Conservation (phyloP, 2,329 filamentous ascomycete genomes). For the Aschersonia sp. region DNA sequence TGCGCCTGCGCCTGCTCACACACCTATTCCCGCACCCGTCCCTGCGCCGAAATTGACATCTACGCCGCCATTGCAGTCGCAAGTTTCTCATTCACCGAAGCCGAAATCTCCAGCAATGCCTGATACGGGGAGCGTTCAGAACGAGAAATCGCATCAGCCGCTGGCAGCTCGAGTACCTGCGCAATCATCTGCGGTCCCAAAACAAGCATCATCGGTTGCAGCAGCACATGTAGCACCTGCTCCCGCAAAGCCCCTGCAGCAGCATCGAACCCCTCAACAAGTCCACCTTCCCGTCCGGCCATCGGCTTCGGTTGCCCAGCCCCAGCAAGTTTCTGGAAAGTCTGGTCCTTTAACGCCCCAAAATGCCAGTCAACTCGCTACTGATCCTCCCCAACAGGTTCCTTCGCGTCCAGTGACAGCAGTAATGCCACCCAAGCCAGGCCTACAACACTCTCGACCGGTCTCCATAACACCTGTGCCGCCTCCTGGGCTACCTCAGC, state of each 20-base stretch:
- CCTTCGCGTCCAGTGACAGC: constrained; percentile 12
- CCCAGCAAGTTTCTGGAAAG: constrained; percentile 12
- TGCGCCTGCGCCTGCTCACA: not conserved
- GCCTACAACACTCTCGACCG: constrained; percentile 11
- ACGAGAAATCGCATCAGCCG: constrained; percentile 27
- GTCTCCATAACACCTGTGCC: not conserved
- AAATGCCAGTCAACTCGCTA: constrained; percentile 17
- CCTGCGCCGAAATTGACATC: constrained; percentile 10
- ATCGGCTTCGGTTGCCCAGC: constrained; percentile 4
- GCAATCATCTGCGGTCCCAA: constrained; percentile 5
- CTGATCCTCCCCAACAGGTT: constrained; percentile 18
- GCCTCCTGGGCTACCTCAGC: not conserved
- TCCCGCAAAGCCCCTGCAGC: constrained; percentile 2
- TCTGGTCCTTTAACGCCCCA: constrained; percentile 20
- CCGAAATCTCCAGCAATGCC: too few species aligned
- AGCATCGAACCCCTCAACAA: constrained; percentile 7
- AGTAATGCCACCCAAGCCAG: not conserved
- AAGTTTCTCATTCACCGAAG: too few species aligned
- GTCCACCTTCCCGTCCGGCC: not conserved
- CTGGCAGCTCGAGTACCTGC: constrained; percentile 8
- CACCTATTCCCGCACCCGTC: constrained; percentile 2
- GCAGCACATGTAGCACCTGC: not conserved
- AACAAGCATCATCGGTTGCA: constrained; percentile 6
- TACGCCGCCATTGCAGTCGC: constrained; percentile 6
- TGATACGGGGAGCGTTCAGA: constrained; percentile 14